A percentile compares a stretch with the other conserved stretches of the same genome.
Evolutionary conservation across 2,329 filamentous ascomycete genomes (phyloP).

Genomic region (Metarhizium guizhouense): DNA sequence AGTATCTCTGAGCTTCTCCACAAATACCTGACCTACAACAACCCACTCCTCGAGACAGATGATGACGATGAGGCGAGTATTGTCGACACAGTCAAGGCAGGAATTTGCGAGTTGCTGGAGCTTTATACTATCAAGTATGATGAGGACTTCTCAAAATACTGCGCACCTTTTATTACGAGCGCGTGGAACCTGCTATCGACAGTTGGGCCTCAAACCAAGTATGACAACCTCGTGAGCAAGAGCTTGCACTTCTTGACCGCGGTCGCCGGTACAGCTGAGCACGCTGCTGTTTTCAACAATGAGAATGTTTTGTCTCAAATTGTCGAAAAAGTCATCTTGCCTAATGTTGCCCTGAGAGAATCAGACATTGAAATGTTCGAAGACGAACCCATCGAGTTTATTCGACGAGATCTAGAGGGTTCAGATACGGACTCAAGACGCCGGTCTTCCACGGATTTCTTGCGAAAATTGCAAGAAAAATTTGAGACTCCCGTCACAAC

Average conservation of each 20-base stretch:
- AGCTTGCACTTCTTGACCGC: conserved; percentile 91
- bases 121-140: conserved; percentile 93
- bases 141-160: conserved; percentile 77
- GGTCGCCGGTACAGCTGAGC: conserved; percentile 67
- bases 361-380: conserved; percentile 95
- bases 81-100: conserved; percentile 80
- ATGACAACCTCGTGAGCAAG: conserved; percentile 89
- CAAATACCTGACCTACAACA: conserved; percentile 89
- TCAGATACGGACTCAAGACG: conserved; percentile 92
- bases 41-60: conserved; percentile 70
- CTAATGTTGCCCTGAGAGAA: conserved; percentile 84
- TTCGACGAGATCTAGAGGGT: conserved; percentile 86
- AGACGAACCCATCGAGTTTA: conserved; percentile 98
- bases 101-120: conserved; percentile 84
- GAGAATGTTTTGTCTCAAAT: conserved; percentile 73
- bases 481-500: conserved; percentile 79
- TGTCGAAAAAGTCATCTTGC: conserved; percentile 90
- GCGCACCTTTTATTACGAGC: conserved; percentile 76
- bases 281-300: conserved; percentile 80
- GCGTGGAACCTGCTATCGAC: conserved; percentile 88
- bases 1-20: conserved; percentile 72
- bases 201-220: conserved; percentile 80
- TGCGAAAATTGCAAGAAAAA: conserved; percentile 78
- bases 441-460: conserved; percentile 88
- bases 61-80: conserved; percentile 85